Evolutionary conservation across 148 eudicot genomes (phyloP), one percentile per base, ranked within the genome.

Genomic region (Cornus kousa): DNA sequence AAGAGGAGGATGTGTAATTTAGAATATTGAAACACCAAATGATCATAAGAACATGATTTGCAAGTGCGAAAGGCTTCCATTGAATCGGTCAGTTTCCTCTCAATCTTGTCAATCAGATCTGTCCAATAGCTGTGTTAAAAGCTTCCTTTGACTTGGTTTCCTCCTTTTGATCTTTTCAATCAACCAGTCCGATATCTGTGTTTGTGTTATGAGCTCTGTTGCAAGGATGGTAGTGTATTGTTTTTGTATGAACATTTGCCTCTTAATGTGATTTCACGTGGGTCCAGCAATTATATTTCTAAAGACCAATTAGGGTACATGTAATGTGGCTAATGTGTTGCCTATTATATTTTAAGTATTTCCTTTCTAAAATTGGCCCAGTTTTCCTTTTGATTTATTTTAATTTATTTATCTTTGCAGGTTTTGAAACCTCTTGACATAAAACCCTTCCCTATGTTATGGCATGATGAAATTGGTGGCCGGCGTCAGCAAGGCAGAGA

Each of bases 401-500:
- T 43, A 31, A 43, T 57, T 14, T 35, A 35, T 70, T 72, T 32
- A 20, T 68, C 31, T 72, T 48, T 83, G 81, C 91, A 96, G 99
- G 81, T 74, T 82, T 75, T 96, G 69, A 89, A 84, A 68, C 82
- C 87, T 72, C 43, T 82, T 73, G 99, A 97, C 83, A 90, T 94
- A 70, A 97, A 97, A 82, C 94, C 99, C 60, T 84, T 88, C 83
- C 99, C 99, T 46, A 77, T 81, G 40, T 79, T 97, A 78, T 97
- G 98, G 98, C 99, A 97, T 82, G 99, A 97, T 82, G 98, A 94
- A 67, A 87, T 83, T 83, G 85, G 89, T 66, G 82, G 84, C 40
- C 77, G 96, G 79, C 90, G 93, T 67, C 85, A 88, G 0, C 87
- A 78, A 71, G 83, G 74, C 76, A 89, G 90, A 77, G 93, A 88